Evolutionary conservation across 306 rosid species (phyloP).

Genomic region (Vicia faba): DNA sequence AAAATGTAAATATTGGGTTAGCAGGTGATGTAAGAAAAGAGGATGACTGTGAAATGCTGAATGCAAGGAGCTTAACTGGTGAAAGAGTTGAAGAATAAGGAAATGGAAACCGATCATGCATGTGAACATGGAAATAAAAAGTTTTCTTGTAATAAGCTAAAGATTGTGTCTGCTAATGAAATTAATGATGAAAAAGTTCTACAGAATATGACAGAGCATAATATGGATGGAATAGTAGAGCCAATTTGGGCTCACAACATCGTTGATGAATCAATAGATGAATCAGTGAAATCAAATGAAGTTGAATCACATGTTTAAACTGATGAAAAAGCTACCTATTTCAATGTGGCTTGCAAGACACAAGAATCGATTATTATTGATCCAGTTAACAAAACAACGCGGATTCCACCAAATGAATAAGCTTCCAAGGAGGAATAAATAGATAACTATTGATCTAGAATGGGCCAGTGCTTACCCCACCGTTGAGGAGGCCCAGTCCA

Average conservation of each 20-base stretch:
- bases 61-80: constrained; percentile 34
- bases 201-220: constrained; percentile 35
- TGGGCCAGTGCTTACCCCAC: too few species aligned
- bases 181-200: constrained; percentile 29
- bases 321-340: background rate
- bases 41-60: constrained; percentile 36
- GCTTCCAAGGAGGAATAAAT: too few species aligned
- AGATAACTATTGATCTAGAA: too few species aligned
- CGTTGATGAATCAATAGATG: background rate
- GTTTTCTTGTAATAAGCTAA: constrained; percentile 28
- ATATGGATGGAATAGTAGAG: constrained; percentile 24
- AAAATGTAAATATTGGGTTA: too few species aligned
- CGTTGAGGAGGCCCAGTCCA: too few species aligned
- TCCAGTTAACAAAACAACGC: background rate
- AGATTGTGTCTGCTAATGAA: constrained; percentile 33
- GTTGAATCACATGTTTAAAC: too few species aligned
- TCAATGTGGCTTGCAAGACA: background rate
- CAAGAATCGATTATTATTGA: background rate
- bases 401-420: background rate
- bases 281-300: background rate
- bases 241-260: constrained; percentile 41
- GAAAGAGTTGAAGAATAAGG: constrained; percentile 36
- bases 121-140: constrained; percentile 29
- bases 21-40: constrained; percentile 4
- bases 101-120: constrained; percentile 31